These are phyloP conservation scores for Tetragonia tetragonoides DNA, from an alignment of 148 eudicot species.

Conservation along the genomic window DNA sequence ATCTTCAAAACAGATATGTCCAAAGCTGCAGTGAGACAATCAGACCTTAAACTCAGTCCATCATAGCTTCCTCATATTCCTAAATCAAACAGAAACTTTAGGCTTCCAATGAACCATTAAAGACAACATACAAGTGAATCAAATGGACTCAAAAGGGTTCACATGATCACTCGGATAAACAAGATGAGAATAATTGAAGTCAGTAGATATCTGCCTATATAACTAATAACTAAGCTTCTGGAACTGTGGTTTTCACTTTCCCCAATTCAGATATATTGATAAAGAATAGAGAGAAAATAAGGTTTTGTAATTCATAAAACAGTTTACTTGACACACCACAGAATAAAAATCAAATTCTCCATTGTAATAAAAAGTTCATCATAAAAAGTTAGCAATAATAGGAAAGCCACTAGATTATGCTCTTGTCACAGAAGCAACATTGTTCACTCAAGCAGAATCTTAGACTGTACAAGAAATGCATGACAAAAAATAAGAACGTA, in stretches of 20 bases:
- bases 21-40: neutral
- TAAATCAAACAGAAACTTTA: neutral
- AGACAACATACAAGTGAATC: neutral
- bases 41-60: neutral
- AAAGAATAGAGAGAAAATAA: neutral
- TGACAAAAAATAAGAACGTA: neutral
- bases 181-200: neutral
- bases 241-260: neutral
- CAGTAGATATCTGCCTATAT: neutral
- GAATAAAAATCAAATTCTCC: too few species aligned
- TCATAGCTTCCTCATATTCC: neutral
- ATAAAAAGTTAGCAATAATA: neutral
- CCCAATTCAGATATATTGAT: neutral
- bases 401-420: neutral
- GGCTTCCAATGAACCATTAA: neutral
- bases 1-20: neutral
- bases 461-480: neutral
- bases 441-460: neutral
- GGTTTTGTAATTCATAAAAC: neutral
- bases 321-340: neutral
- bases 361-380: neutral
- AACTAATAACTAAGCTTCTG: neutral
- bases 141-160: too few species aligned
- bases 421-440: conserved; percentile 2
- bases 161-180: neutral